Conservation (phyloP, 352 stramenopile genomes). For the Phytophthora pseudosyringae region DNA sequence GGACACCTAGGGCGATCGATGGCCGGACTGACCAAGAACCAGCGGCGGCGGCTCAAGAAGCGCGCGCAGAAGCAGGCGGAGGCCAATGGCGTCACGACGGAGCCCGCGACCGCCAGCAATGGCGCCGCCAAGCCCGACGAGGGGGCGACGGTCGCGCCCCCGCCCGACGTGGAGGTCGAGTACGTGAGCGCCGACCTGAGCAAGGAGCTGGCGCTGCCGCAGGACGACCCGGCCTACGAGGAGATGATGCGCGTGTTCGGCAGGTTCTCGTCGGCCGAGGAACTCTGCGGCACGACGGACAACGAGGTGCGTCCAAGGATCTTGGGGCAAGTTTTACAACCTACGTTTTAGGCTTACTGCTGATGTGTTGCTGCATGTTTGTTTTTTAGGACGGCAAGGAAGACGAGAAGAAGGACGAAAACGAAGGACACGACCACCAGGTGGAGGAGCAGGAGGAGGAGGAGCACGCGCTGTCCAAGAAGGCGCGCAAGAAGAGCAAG, state of each 20-base stretch:
- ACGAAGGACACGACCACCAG: slow-evolving; percentile 31
- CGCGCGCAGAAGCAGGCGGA: slow-evolving; percentile 75
- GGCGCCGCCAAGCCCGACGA: not conserved
- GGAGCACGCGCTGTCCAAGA: slow-evolving; percentile 82
- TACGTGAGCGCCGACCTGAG: slow-evolving; percentile 84
- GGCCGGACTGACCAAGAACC: slow-evolving; percentile 81
- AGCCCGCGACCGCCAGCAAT: not conserved
- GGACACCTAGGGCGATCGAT: slow-evolving; percentile 25
- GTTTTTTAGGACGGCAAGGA: slow-evolving; percentile 35
- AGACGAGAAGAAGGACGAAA: slow-evolving; percentile 32
- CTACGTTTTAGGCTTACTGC: slow-evolving; percentile 1
- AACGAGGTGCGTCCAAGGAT: slow-evolving; percentile 47
- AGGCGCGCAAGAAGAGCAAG: slow-evolving; percentile 94
- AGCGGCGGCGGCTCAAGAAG: slow-evolving; percentile 82
- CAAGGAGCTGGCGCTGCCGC: slow-evolving; percentile 62
- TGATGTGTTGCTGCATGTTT: not conserved
- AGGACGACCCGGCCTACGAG: slow-evolving; percentile 75
- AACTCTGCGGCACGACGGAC: slow-evolving; percentile 66
- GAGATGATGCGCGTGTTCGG: slow-evolving; percentile 91
- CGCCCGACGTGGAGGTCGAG: slow-evolving; percentile 72
- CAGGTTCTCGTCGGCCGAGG: slow-evolving; percentile 84
- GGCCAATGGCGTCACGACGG: slow-evolving; percentile 32
- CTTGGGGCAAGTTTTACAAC: not conserved
- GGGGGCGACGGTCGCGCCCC: slow-evolving; percentile 1
- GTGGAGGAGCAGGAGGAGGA: slow-evolving; percentile 42